These are phyloP conservation scores for Chondrostereum purpureum DNA, from an alignment of 1,284 basidiomycete genomes.

Conservation along the genomic window DNA sequence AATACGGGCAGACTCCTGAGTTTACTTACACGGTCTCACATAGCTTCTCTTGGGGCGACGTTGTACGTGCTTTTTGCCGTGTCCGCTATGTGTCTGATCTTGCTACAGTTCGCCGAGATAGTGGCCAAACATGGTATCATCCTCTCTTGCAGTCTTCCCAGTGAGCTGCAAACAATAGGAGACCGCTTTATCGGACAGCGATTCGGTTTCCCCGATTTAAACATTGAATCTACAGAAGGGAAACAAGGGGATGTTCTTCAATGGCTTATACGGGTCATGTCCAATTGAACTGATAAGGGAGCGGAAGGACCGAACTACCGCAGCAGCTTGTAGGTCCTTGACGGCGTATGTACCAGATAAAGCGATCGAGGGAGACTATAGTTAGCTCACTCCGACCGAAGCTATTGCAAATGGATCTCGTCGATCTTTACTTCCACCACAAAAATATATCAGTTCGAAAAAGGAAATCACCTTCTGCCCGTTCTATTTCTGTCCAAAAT, in stretches of 20 bases:
- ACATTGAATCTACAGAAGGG: background rate
- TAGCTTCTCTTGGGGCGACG: slow-evolving; percentile 52
- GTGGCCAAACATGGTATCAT: slow-evolving; percentile 59
- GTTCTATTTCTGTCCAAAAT: too few relatives aligned
- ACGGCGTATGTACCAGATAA: too few relatives aligned
- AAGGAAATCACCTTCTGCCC: too few relatives aligned
- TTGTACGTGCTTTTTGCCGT: slow-evolving; percentile 37
- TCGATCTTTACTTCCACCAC: too few relatives aligned
- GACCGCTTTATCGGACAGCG: background rate
- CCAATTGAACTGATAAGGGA: too few relatives aligned
- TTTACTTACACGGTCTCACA: slow-evolving; percentile 61
- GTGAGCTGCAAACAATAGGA: too few relatives aligned
- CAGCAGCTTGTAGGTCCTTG: too few relatives aligned
- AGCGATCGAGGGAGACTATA: too few relatives aligned
- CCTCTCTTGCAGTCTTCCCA: slow-evolving; percentile 44
- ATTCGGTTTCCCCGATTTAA: background rate
- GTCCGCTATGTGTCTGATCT: background rate
- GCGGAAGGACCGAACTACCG: too few relatives aligned
- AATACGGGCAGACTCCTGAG: slow-evolving; percentile 91
- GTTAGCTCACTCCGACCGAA: too few relatives aligned
- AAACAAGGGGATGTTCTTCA: background rate
- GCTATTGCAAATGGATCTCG: too few relatives aligned
- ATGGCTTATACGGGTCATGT: background rate
- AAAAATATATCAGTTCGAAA: too few relatives aligned
- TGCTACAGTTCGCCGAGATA: slow-evolving; percentile 38